These are phyloP conservation scores for Xylaria sp. DNA, from an alignment of 495 filamentous ascomycete genomes.

Conservation along the genomic window DNA sequence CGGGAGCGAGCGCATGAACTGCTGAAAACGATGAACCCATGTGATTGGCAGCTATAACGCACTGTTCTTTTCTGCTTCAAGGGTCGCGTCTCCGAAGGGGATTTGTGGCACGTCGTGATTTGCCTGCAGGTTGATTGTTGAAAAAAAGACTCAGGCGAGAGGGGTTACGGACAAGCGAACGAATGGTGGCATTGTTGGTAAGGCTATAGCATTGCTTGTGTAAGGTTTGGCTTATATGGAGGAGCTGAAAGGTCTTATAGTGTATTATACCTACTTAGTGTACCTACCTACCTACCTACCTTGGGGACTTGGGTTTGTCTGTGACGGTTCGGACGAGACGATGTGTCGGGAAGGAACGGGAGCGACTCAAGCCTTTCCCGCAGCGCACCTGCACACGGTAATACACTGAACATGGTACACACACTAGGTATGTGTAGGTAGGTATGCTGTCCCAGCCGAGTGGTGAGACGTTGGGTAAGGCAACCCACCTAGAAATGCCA, in stretches of 20 bases:
- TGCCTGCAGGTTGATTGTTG: background rate
- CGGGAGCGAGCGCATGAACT: conserved; percentile 22
- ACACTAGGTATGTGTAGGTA: too few relatives aligned
- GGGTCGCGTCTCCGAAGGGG: background rate
- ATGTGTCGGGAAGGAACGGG: background rate
- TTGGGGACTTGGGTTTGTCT: too few relatives aligned
- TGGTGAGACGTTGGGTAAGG: conserved; percentile 1
- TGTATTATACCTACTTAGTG: background rate
- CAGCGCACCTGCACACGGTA: background rate
- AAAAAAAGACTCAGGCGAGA: background rate
- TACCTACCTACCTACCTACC: too few relatives aligned
- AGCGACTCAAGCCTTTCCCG: background rate
- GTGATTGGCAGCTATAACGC: conserved; percentile 20
- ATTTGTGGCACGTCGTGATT: conserved; percentile 18
- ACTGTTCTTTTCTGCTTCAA: conserved; percentile 1
- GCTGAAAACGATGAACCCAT: background rate
- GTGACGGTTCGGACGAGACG: background rate
- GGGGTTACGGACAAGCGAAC: conserved; percentile 10
- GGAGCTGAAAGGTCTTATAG: conserved; percentile 1
- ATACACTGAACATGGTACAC: background rate
- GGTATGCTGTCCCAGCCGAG: conserved; percentile 13
- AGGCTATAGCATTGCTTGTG: conserved; percentile 11
- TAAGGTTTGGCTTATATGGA: conserved; percentile 15
- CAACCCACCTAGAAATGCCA: too few relatives aligned
- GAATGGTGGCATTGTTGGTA: conserved; percentile 1